phyloP scores from a whole-genome alignment of 257 asterid species.

The Phtheirospermum japonicum region DNA sequence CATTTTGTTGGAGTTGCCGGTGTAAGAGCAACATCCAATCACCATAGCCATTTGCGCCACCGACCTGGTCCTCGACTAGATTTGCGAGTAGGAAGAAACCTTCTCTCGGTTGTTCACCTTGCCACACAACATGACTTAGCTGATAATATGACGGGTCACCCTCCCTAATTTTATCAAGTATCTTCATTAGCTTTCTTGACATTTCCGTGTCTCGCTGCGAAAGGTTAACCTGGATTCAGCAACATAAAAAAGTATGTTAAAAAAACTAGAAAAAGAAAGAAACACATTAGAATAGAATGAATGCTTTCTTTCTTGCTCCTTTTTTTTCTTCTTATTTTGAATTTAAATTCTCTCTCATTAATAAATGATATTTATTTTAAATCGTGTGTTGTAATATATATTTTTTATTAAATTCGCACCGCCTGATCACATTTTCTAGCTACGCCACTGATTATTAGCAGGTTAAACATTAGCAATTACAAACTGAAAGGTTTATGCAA shows the following conservation, averaged over 20 bases:
- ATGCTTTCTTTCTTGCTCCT: no score
- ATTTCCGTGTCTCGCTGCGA: constrained; percentile 47
- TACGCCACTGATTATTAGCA: no score
- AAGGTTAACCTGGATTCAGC: constrained; percentile 52
- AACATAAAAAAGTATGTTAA: constrained; percentile 21
- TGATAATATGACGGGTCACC: constrained; percentile 62
- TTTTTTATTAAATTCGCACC: no score
- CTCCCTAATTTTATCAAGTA: constrained; percentile 51
- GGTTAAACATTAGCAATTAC: constrained; percentile 10
- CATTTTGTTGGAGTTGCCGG: constrained; percentile 74
- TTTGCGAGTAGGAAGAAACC: constrained; percentile 51
- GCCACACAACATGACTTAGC: constrained; percentile 69
- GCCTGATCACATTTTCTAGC: no score
- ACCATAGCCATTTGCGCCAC: constrained; percentile 62
- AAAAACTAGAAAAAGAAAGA: background rate
- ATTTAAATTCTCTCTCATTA: no score
- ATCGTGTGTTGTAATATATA: no score
- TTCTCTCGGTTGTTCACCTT: constrained; percentile 85
- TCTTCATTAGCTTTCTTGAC: constrained; percentile 57
- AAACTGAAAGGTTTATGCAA: constrained; percentile 12
- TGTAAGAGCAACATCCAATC: constrained; percentile 73
- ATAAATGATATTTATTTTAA: no score
- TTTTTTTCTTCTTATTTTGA: no score
- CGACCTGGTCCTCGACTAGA: constrained; percentile 67
- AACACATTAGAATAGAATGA: no score